phyloP scores from a whole-genome alignment of 2,329 filamentous ascomycete species.

The Aspergillus sp. region DNA sequence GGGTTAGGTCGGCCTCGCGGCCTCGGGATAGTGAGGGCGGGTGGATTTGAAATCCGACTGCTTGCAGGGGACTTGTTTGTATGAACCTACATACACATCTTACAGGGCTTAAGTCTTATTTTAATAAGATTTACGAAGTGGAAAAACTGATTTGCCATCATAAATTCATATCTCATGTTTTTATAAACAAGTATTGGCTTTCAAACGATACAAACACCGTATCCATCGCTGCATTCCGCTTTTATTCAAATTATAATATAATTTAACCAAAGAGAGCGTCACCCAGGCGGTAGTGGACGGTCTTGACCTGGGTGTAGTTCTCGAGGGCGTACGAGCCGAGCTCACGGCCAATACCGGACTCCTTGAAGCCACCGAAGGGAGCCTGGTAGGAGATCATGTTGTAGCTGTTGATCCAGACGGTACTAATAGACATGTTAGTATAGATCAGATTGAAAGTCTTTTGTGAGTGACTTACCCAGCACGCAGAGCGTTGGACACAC shows the following conservation, averaged over 20 bases:
- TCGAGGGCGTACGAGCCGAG: slow-evolving; percentile 45
- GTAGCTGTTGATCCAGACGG: slow-evolving; percentile 64
- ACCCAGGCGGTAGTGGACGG: slow-evolving; percentile 38
- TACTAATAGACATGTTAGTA: slow-evolving; percentile 21
- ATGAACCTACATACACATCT: too few relatives aligned
- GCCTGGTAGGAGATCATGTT: slow-evolving; percentile 57
- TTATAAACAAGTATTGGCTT: not conserved
- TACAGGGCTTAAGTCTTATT: too few relatives aligned
- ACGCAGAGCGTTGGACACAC: slow-evolving; percentile 64
- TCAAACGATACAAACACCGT: not conserved
- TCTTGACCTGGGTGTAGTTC: slow-evolving; percentile 48
- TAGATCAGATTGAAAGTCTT: not conserved
- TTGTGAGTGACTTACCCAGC: slow-evolving; percentile 57
- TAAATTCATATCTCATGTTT: too few relatives aligned
- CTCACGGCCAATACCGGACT: slow-evolving; percentile 41
- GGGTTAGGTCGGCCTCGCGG: too few relatives aligned
- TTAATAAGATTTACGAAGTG: too few relatives aligned
- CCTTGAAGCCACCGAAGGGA: slow-evolving; percentile 43
- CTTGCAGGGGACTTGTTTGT: too few relatives aligned
- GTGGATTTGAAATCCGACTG: too few relatives aligned
- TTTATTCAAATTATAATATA: not conserved
- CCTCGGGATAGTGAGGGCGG: too few relatives aligned
- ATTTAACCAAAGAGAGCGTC: slow-evolving; percentile 33
- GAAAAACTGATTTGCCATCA: too few relatives aligned
- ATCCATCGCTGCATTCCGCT: too few relatives aligned